Evolutionary conservation across 2,329 filamentous ascomycete species (phyloP), one percentile per base, ranked within the genome.

Genomic region (Stagonosporopsis chrysanthemi): DNA sequence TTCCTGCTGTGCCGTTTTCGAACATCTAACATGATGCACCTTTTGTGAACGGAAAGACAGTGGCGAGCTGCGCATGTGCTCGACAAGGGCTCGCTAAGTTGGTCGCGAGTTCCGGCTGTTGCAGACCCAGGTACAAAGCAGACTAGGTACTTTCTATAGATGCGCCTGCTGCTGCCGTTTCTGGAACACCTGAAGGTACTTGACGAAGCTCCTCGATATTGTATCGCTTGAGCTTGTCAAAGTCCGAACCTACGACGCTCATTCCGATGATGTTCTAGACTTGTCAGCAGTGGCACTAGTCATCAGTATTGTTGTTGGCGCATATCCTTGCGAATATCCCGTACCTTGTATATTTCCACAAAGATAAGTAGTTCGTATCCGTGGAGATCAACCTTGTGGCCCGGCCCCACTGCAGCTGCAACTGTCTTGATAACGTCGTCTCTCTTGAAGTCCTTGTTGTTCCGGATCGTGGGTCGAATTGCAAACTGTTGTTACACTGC

Each of bases 271-370:
- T 83, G 52, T 86, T 88, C 90, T 93, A 65, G 59, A 11, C 19
- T 29, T 52, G 55, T 72, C 39, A 75, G 68, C 58, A 56, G 39
- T 54, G 24, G 50, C 26, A 53, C 52, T 35, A 41, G 35, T 23
- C 29, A 15, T 22, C 29, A 24, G 22, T 8, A 11, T 24, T 12
- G 2, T 26, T 15, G 23, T 26, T n/a, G 11, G 36, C 12, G 36
- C 36, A 12, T 3, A 5, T 12, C 9, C 14, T 41, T 41, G 23
- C n/a, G 39, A 41, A 12, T 26, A 9, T 56, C 60, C 72, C 82
- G 65, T 82, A 91, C 90, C 84, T 92, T 87, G 75, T 90, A 94
- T 54, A 95, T 84, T 68, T 95, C 90, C 54, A 95, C 86, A 60
- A 94, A 78, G 65, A 95, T 88, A 29, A 93, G 85, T 71, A 91